Conservation (phyloP, 2,329 filamentous ascomycete genomes). For the Penicillium thymicola region DNA sequence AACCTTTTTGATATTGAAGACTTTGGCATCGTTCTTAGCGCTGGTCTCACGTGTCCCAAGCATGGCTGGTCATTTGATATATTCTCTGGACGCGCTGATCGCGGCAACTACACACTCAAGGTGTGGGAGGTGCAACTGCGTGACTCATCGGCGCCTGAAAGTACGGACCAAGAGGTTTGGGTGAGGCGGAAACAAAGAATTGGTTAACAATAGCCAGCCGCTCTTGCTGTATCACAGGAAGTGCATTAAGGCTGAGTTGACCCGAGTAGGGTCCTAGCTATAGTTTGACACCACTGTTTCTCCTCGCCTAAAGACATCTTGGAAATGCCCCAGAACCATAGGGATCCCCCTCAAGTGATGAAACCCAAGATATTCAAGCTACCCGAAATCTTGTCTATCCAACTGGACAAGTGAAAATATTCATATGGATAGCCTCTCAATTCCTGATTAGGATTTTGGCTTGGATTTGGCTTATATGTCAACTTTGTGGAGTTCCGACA, state of each 20-base stretch:
- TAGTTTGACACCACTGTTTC: background rate
- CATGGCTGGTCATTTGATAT: slow-evolving; percentile 71
- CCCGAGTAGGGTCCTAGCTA: background rate
- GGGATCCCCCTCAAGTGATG: background rate
- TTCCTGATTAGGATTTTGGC: no score
- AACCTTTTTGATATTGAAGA: slow-evolving; percentile 69
- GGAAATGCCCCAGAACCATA: background rate
- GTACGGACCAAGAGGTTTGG: slow-evolving; percentile 32
- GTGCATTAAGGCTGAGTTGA: background rate
- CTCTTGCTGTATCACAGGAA: no score
- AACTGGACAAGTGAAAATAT: background rate
- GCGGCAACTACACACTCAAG: slow-evolving; percentile 59
- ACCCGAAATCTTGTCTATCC: background rate
- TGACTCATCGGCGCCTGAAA: slow-evolving; percentile 9
- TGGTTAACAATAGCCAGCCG: slow-evolving; percentile 15
- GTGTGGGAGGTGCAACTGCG: slow-evolving; percentile 64
- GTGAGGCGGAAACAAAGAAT: slow-evolving; percentile 36
- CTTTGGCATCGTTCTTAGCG: slow-evolving; percentile 52
- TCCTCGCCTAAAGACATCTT: background rate
- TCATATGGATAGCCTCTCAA: background rate
- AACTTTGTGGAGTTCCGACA: no score
- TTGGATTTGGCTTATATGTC: background rate
- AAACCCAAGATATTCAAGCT: background rate
- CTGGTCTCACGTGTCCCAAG: slow-evolving; percentile 64
- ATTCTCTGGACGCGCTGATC: slow-evolving; percentile 60